These are phyloP conservation scores for Rhododendron kiyosumense DNA, from an alignment of 148 eudicot genomes.

Conservation along the genomic window DNA sequence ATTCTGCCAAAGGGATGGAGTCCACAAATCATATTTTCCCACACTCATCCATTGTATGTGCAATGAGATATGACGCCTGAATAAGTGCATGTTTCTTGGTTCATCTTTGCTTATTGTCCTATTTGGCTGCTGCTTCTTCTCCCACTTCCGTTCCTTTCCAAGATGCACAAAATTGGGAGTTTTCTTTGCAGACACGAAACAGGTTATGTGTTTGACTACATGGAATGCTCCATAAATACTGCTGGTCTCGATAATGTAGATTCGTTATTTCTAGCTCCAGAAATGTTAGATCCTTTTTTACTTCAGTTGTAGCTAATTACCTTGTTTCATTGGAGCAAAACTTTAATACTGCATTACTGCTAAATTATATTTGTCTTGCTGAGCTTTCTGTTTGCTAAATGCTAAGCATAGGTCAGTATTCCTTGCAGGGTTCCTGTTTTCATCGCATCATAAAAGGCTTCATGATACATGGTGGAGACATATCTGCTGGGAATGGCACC, in stretches of 20 bases:
- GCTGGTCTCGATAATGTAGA: background rate
- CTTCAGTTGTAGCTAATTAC: background rate
- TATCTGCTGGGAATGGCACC: constrained; percentile 45
- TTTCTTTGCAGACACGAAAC: background rate
- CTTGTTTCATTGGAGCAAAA: background rate
- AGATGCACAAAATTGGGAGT: background rate
- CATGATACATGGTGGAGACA: constrained; percentile 73
- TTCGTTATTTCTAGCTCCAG: background rate
- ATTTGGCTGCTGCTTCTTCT: background rate
- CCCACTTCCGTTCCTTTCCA: background rate
- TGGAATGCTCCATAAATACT: background rate
- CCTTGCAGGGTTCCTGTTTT: constrained; percentile 54
- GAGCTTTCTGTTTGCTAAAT: background rate
- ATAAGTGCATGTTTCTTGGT: background rate
- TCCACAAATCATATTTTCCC: background rate
- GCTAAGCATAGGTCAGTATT: constrained; percentile 7
- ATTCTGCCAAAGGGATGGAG: background rate
- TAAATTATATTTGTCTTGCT: background rate
- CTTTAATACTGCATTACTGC: background rate
- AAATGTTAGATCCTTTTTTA: background rate
- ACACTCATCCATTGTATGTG: background rate
- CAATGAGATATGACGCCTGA: background rate
- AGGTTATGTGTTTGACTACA: background rate
- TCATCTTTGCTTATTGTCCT: background rate
- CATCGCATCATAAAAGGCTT: constrained; percentile 60